Evolutionary conservation across 345 rosid genomes (phyloP).

Genomic region (Dovyalis caffra): DNA sequence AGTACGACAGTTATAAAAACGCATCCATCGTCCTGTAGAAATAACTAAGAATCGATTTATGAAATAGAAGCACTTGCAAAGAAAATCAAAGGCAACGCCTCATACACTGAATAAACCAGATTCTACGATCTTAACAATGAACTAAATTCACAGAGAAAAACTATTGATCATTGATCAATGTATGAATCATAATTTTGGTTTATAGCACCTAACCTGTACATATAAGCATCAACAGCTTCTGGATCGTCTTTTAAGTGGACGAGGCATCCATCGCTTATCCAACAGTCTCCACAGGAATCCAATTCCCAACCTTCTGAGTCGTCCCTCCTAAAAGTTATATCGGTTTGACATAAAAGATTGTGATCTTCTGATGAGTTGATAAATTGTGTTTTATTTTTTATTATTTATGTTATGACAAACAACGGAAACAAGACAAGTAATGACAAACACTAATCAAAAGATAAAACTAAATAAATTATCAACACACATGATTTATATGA

Average conservation of each 20-base stretch:
- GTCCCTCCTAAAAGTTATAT: conserved; percentile 48
- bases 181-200: background rate
- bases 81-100: too few relatives aligned
- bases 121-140: too few relatives aligned
- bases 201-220: conserved; percentile 66
- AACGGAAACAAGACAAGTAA: too few relatives aligned
- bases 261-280: conserved; percentile 90
- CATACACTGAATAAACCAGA: too few relatives aligned
- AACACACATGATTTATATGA: too few relatives aligned
- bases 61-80: background rate
- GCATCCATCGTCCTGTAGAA: too few relatives aligned
- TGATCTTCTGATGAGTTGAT: background rate
- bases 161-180: background rate
- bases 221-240: conserved; percentile 73
- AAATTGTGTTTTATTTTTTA: background rate
- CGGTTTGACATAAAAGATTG: background rate
- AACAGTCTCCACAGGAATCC: conserved; percentile 88
- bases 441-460: too few relatives aligned
- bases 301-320: conserved; percentile 79
- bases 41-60: background rate
- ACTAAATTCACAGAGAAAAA: background rate
- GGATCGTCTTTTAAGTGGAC: conserved; percentile 75
- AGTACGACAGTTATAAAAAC: too few relatives aligned
- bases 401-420: too few relatives aligned
- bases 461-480: too few relatives aligned